Evolutionary conservation across 202 grass and related monocot genomes (phyloP).

Genomic region (Setaria italica): DNA sequence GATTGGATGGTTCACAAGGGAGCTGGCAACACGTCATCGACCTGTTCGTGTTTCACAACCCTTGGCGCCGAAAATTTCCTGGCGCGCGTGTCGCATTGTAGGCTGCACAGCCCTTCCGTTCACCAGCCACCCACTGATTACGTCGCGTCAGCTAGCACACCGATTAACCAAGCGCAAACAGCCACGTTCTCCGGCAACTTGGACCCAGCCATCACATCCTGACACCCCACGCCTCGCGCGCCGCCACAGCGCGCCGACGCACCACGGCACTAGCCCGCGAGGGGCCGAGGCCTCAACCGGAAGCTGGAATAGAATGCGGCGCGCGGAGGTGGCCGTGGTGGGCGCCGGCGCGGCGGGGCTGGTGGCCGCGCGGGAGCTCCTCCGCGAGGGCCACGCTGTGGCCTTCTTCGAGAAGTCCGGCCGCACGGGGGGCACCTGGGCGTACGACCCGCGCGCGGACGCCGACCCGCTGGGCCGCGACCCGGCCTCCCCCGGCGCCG

Average conservation of each 20-base stretch:
- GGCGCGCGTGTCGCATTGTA: too few species aligned
- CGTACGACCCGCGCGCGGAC: constrained; percentile 51
- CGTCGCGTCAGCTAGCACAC: neutral
- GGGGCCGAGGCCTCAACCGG: neutral
- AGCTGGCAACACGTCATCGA: too few species aligned
- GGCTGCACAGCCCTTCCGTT: too few species aligned
- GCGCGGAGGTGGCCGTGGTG: constrained; percentile 55
- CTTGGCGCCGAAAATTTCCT: too few species aligned
- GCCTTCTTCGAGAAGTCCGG: constrained; percentile 60
- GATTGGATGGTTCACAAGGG: too few species aligned
- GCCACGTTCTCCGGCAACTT: neutral
- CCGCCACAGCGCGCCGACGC: neutral
- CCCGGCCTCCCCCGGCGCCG: constrained; percentile 24
- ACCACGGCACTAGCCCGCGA: neutral
- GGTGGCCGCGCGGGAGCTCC: constrained; percentile 55
- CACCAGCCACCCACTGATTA: neutral
- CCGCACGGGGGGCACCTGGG: constrained; percentile 56
- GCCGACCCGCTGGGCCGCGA: constrained; percentile 32
- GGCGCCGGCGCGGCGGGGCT: constrained; percentile 60
- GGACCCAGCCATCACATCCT: neutral
- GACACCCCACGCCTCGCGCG: neutral
- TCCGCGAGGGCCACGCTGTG: constrained; percentile 53
- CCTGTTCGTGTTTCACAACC: too few species aligned
- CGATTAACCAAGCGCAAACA: neutral
- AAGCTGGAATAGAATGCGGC: neutral